These are phyloP conservation scores for Saitozyma sp. DNA, from an alignment of 768 basidiomycete species.

Conservation along the genomic window DNA sequence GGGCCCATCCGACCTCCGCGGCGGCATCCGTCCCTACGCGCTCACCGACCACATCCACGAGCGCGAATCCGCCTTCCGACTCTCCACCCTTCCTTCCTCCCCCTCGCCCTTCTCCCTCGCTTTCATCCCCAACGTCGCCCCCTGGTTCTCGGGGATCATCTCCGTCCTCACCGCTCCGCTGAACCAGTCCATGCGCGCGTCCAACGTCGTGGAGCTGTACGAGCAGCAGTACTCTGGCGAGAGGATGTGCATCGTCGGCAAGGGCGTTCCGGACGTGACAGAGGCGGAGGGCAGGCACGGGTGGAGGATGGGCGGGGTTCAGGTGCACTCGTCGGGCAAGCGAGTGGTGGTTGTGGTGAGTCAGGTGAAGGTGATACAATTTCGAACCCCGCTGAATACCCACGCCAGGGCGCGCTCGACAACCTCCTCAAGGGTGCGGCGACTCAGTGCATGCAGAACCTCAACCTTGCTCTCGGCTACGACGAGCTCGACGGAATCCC, in stretches of 20 bases:
- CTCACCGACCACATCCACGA: slow-evolving; percentile 99
- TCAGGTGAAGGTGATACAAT: slow-evolving; percentile 25
- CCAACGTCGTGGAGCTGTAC: slow-evolving; percentile 71
- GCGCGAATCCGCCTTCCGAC: slow-evolving; percentile 84
- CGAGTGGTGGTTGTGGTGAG: slow-evolving; percentile 90
- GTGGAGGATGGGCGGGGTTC: slow-evolving; percentile 88
- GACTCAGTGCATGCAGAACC: slow-evolving; percentile 96
- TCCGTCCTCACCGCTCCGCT: slow-evolving; percentile 83
- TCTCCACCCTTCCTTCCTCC: slow-evolving; percentile 59
- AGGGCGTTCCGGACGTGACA: slow-evolving; percentile 68
- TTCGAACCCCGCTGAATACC: not conserved
- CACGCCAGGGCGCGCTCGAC: slow-evolving; percentile 78
- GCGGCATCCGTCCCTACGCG: slow-evolving; percentile 78
- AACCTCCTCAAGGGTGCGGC: slow-evolving; percentile 97
- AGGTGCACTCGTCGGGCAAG: slow-evolving; percentile 84
- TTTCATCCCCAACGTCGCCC: slow-evolving; percentile 81
- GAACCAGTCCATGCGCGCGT: slow-evolving; percentile 64
- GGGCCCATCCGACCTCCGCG: slow-evolving; percentile 68
- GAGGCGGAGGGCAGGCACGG: slow-evolving; percentile 83
- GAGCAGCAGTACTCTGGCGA: slow-evolving; percentile 75
- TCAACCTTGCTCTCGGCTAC: slow-evolving; percentile 85
- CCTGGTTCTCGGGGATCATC: slow-evolving; percentile 97
- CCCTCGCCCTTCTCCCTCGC: slow-evolving; percentile 61
- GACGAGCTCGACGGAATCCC: slow-evolving; percentile 82
- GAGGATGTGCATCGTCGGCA: slow-evolving; percentile 67